phyloP scores from a whole-genome alignment of 1,139 yeast genomes.

The Candida sp. region DNA sequence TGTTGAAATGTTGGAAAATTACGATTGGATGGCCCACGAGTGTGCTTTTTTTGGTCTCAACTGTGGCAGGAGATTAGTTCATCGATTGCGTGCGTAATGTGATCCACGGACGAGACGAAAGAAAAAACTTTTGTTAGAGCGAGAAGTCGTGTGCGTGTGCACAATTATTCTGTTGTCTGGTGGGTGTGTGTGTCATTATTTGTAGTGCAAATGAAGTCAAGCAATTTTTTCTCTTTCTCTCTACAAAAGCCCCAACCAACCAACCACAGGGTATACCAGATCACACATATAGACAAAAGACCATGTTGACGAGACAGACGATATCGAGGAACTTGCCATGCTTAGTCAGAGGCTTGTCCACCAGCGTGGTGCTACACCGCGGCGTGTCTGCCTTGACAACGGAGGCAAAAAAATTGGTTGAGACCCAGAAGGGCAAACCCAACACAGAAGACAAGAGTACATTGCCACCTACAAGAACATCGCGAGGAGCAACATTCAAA shows the following conservation, averaged over 20 bases:
- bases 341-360: conserved; percentile 3
- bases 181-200: background rate
- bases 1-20: background rate
- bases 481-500: background rate
- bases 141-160: background rate
- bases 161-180: background rate
- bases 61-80: background rate
- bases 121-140: background rate
- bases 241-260: background rate
- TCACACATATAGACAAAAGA: background rate
- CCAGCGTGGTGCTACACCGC: background rate
- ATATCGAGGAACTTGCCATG: background rate
- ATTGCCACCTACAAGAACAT: background rate
- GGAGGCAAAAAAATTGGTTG: background rate
- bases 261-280: no score
- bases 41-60: no score
- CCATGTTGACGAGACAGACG: background rate
- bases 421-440: background rate
- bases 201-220: background rate
- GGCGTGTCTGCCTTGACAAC: background rate
- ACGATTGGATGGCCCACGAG: background rate
- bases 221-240: background rate
- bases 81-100: no score
- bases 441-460: background rate
- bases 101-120: background rate